Conservation (phyloP, 2,329 filamentous ascomycete genomes). For the Trichoderma sp. region DNA sequence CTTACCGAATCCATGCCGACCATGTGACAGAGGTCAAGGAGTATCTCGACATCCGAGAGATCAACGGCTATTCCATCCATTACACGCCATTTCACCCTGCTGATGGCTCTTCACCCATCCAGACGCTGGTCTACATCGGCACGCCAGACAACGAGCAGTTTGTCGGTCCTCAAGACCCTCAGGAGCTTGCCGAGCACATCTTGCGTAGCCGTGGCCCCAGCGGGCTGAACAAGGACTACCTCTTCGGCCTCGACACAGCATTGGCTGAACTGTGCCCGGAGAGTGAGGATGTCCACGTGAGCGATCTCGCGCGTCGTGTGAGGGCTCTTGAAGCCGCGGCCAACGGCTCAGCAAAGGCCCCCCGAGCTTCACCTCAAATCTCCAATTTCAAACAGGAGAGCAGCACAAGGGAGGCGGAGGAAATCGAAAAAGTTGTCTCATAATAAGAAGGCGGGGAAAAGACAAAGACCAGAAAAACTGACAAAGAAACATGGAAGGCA, state of each 20-base stretch:
- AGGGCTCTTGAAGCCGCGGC: conserved; percentile 49
- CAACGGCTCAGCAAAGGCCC: conserved; percentile 19
- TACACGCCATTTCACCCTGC: conserved; percentile 74
- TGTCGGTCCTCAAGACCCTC: conserved; percentile 75
- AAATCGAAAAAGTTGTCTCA: conserved; percentile 27
- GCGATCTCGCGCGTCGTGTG: conserved; percentile 73
- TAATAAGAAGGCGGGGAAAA: conserved; percentile 8
- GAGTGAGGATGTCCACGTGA: conserved; percentile 80
- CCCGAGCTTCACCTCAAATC: conserved; percentile 19
- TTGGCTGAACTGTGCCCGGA: conserved; percentile 69
- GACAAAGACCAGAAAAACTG: conserved; percentile 8
- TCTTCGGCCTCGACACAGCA: conserved; percentile 74
- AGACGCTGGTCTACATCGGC: conserved; percentile 84
- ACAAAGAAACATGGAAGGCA: conserved; percentile 17
- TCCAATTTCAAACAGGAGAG: conserved; percentile 26
- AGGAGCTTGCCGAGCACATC: conserved; percentile 77
- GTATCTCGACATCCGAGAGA: conserved; percentile 94
- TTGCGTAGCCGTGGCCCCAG: conserved; percentile 73
- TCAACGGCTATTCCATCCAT: conserved; percentile 95
- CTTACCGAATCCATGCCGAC: conserved; percentile 75
- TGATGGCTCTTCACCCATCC: conserved; percentile 41
- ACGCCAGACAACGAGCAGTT: conserved; percentile 93
- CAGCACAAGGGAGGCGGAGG: conserved; percentile 32
- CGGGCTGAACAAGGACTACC: conserved; percentile 85
- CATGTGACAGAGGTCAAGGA: conserved; percentile 77